Evolutionary conservation across 208 protist species (phyloP), one percentile per base, ranked within the genome.

Genomic region (Leptomonas seymouri): DNA sequence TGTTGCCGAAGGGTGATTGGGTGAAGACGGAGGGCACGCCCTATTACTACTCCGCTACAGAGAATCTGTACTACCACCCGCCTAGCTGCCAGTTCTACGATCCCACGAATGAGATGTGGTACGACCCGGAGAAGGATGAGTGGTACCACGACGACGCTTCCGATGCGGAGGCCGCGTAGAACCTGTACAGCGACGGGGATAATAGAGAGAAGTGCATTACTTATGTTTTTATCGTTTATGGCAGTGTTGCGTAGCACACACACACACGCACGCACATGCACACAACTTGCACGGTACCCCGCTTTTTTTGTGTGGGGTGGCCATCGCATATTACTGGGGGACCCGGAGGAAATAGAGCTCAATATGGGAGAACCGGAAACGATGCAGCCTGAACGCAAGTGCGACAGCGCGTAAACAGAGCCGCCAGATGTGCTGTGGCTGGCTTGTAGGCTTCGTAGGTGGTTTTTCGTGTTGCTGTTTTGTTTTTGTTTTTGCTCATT

Each of bases 21-120:
- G 74, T 87, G 41, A 75, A 80, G 69, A 89, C 90, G 56, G 85
- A 92, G 76, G 86, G 84, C 31, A 93, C 90, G n/a, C 84, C 85
- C 0, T 96, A 93, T 74, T 96, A 93, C 81, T 96, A 93, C 82
- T 93, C 84, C 12, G 80, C 76, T 34, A 81, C 67, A 51, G 90
- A 96, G 67, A 96, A 96, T 63, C 71, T 96, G 16, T 96, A 93
- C 80, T 96, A 90, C 78, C 88, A 93, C 80, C 88, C 91, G 51
- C 85, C 91, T 86, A 93, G 88, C 71, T 87, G 85, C 61, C 91
- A 96, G 78, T 96, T 93, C 78, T 96, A 93, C 57, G 91, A 96
- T 67, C 91, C 91, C 0, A 93, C 86, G 20, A 93, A 92, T 74
- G 82, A 89, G 74, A 93, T 96, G 88, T 96, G 91, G 91, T 96